Conservation (phyloP, 2,329 filamentous ascomycete species). For the Cladorrhinum sp. region DNA sequence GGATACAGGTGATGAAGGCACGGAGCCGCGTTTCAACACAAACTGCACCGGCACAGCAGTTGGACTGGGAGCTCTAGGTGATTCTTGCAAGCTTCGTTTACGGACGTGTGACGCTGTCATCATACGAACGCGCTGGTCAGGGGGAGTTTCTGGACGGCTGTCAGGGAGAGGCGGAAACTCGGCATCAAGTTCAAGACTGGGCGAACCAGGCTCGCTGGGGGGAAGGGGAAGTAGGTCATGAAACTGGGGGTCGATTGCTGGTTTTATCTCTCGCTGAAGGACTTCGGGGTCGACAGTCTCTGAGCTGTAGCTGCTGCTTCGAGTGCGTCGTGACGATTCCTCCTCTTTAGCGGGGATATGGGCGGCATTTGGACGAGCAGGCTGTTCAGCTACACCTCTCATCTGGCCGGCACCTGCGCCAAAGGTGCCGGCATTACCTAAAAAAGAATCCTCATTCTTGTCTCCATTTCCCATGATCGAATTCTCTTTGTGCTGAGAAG, state of each 20-base stretch:
- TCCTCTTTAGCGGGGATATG: constrained; percentile 38
- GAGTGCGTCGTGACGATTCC: constrained; percentile 12
- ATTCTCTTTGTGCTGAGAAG: constrained; percentile 26
- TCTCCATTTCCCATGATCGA: constrained; percentile 28
- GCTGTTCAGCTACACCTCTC: constrained; percentile 43
- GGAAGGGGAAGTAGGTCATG: constrained; percentile 63
- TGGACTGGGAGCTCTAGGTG: constrained; percentile 51
- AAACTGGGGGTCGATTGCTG: constrained; percentile 64
- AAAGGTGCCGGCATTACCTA: constrained; percentile 69
- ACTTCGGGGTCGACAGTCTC: constrained; percentile 56
- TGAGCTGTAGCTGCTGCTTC: constrained; percentile 31
- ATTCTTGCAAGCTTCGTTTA: constrained; percentile 48
- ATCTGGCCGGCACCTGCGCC: constrained; percentile 66
- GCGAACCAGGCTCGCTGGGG: constrained; percentile 56
- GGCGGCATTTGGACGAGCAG: constrained; percentile 30
- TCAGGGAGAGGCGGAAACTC: constrained; percentile 56
- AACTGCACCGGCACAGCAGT: constrained; percentile 59
- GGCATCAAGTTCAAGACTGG: constrained; percentile 33
- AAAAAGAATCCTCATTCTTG: constrained; percentile 58
- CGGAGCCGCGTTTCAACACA: constrained; percentile 49
- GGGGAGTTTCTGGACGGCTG: constrained; percentile 57
- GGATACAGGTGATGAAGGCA: constrained; percentile 40
- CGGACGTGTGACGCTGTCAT: constrained; percentile 35
- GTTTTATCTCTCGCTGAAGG: constrained; percentile 55
- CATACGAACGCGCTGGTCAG: constrained; percentile 41